Evolutionary conservation across 257 asterid species (phyloP).

Genomic region (Petunia secreta): DNA sequence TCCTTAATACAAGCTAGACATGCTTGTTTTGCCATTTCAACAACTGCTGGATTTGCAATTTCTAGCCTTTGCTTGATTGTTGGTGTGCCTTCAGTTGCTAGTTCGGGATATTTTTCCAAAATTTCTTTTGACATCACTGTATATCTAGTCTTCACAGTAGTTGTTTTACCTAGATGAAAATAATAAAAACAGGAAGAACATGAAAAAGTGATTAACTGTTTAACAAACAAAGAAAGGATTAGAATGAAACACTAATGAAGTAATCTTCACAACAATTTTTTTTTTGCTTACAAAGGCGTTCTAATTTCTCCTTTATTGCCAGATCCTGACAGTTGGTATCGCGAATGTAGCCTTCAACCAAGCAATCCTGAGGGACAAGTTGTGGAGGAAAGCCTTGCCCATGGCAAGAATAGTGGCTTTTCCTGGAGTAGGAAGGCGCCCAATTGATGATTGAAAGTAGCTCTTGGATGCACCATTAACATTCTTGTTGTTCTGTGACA

Average conservation of each 20-base stretch:
- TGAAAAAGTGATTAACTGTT: not conserved
- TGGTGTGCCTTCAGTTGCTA: slow-evolving; percentile 83
- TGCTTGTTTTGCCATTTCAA: slow-evolving; percentile 80
- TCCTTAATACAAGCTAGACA: slow-evolving; percentile 64
- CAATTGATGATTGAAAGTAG: not conserved
- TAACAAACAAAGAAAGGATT: not conserved
- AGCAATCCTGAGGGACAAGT: slow-evolving; percentile 76
- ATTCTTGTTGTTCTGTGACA: slow-evolving; percentile 50
- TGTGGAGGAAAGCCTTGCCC: slow-evolving; percentile 84
- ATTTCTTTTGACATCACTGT: slow-evolving; percentile 83
- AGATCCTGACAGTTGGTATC: slow-evolving; percentile 77
- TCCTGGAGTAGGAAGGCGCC: slow-evolving; percentile 60
- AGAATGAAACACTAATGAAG: not conserved
- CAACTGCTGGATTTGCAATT: slow-evolving; percentile 79
- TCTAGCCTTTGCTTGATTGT: slow-evolving; percentile 82
- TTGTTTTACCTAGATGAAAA: slow-evolving; percentile 66
- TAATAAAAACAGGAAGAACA: slow-evolving; percentile 8
- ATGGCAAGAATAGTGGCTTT: slow-evolving; percentile 84
- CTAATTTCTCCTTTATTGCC: slow-evolving; percentile 76
- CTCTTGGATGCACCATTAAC: slow-evolving; percentile 23
- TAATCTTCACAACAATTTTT: not conserved
- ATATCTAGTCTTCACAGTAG: slow-evolving; percentile 88
- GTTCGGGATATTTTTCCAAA: slow-evolving; percentile 74
- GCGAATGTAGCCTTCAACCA: slow-evolving; percentile 86
- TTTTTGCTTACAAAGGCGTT: slow-evolving; percentile 69